phyloP scores from a whole-genome alignment of 1,139 yeast genomes.

The Diutina rugosa region DNA sequence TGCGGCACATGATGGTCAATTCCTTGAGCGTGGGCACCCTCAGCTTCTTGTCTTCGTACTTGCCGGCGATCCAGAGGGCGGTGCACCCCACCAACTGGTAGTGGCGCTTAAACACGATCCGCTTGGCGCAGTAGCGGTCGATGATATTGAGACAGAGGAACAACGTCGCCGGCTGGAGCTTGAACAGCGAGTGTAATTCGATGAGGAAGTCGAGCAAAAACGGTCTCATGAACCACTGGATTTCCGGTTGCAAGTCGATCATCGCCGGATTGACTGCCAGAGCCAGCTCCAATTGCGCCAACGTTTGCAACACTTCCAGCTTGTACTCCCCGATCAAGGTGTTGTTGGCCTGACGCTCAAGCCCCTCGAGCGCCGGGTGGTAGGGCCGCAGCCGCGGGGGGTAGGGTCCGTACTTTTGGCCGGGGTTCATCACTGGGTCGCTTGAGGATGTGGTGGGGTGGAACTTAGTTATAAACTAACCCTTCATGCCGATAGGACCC shows the following conservation, averaged over 20 bases:
- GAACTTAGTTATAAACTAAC: not conserved
- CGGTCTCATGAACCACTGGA: constrained; percentile 90
- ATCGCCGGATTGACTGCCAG: constrained; percentile 48
- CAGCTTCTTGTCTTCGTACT: constrained; percentile 79
- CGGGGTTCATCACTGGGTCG: not conserved
- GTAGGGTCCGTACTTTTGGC: not conserved
- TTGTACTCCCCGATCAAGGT: constrained; percentile 28
- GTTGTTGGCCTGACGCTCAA: constrained; percentile 34
- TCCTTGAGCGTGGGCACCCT: constrained; percentile 75
- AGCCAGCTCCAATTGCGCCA: constrained; percentile 16
- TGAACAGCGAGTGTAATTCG: constrained; percentile 70
- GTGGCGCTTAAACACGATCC: constrained; percentile 86
- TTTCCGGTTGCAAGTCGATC: constrained; percentile 87
- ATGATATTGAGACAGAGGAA: constrained; percentile 70
- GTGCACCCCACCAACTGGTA: constrained; percentile 90
- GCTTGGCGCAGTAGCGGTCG: constrained; percentile 82
- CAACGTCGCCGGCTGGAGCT: constrained; percentile 66
- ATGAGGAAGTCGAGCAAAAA: constrained; percentile 70
- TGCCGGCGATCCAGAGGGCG: constrained; percentile 90
- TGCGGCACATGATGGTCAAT: constrained; percentile 66
- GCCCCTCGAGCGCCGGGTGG: constrained; percentile 28
- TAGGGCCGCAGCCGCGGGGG: constrained; percentile 10
- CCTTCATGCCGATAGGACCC: not conserved
- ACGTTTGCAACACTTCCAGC: constrained; percentile 7
- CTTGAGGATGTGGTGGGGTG: not conserved